Evolutionary conservation across 148 eudicot genomes (phyloP).

Genomic region (Persicaria maculosa): DNA sequence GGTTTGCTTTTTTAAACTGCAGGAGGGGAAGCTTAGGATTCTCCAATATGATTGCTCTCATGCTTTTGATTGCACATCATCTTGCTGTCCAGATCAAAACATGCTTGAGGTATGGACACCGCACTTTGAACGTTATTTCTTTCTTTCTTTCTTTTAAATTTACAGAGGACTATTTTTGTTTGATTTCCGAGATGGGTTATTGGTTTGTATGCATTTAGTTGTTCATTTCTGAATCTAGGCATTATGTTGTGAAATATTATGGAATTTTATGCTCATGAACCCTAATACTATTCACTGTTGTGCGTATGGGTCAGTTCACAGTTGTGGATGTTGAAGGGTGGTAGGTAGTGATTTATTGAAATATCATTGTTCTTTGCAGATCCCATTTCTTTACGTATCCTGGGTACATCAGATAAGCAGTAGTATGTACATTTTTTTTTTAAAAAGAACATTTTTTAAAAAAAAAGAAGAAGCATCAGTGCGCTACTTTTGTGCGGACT

Average conservation of each 20-base stretch:
- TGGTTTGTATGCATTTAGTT: neutral
- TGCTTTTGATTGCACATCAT: constrained; percentile 26
- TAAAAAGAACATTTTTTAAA: no score
- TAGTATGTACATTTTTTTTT: no score
- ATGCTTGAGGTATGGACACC: constrained; percentile 54
- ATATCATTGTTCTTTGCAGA: no score
- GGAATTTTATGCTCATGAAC: neutral
- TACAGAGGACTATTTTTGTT: neutral
- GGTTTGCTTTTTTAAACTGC: constrained; percentile 20
- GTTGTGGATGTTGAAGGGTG: no score
- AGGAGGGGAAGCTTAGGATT: constrained; percentile 97
- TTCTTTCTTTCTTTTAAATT: neutral
- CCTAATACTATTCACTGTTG: neutral
- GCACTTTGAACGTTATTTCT: neutral
- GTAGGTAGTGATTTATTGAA: neutral
- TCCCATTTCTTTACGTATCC: no score
- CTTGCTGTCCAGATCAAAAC: constrained; percentile 44
- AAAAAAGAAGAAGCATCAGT: no score
- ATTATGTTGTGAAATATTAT: neutral
- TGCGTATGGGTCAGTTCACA: neutral
- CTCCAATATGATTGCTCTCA: constrained; percentile 58
- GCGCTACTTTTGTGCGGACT: no score
- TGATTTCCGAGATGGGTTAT: neutral
- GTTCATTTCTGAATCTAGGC: neutral
- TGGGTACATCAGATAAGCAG: no score